These are phyloP conservation scores for Trichophaea hybrida DNA, from an alignment of 2,329 filamentous ascomycete species.

Conservation along the genomic window DNA sequence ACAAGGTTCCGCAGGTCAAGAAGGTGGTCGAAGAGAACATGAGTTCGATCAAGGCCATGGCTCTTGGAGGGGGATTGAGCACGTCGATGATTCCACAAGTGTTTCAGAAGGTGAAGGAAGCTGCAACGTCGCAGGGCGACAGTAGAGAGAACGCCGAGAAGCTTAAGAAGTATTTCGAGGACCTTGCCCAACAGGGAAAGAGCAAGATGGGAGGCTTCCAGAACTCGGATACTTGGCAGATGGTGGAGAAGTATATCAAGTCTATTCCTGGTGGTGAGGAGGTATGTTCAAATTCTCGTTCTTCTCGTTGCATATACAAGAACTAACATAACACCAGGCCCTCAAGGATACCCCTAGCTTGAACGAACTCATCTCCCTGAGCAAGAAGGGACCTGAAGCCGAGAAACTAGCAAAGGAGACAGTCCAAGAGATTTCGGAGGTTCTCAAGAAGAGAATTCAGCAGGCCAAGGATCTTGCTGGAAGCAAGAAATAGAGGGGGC, in stretches of 20 bases:
- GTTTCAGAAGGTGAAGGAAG: not conserved
- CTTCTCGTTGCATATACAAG: not conserved
- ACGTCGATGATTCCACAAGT: not conserved
- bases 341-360: not conserved
- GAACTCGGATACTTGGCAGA: not conserved
- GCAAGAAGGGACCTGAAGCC: conserved; percentile 1
- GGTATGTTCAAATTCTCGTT: not conserved
- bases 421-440: conserved; percentile 1
- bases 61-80: not conserved
- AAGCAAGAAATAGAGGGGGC: not conserved
- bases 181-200: conserved; percentile 1
- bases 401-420: conserved; percentile 7
- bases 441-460: conserved; percentile 2
- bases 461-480: conserved; percentile 5
- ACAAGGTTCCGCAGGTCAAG: conserved; percentile 65
- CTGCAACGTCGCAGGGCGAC: not conserved
- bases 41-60: not conserved
- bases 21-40: conserved; percentile 54
- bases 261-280: conserved; percentile 8
- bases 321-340: not conserved
- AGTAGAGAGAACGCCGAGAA: not conserved
- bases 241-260: conserved; percentile 1
- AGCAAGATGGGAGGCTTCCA: not conserved
- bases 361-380: not conserved
- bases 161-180: conserved; percentile 1